Evolutionary conservation across 2,329 filamentous ascomycete genomes (phyloP), one percentile per base, ranked within the genome.

Genomic region (Fusarium proliferatum): DNA sequence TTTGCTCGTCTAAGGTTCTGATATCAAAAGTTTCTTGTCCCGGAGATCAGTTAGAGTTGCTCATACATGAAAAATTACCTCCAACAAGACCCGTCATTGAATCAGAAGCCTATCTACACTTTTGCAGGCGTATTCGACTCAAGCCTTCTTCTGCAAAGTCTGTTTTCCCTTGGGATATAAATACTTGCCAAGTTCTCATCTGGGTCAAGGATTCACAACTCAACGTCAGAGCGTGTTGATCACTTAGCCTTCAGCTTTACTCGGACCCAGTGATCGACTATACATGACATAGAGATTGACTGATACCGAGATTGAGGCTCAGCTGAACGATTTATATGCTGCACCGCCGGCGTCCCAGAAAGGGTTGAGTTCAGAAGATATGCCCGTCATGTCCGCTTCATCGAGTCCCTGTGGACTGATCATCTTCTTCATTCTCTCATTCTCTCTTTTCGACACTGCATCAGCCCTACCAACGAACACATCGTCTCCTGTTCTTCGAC

Each of bases 171-270:
- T 59, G 41, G 13, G 33, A 23, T 33, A 59, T 46, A 33, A 45
- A n/a, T 36, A 19, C 28, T 59, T 28, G 41, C 52, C 52, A 38
- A 62, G 43, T 62, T 57, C 49, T 69, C 56, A 48, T 72, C 63
- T 61, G 43, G 49, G 48, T 53, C 59, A 53, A 60, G 43, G 66
- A 71, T 64, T 73, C 45, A 74, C 67, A 38, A 61, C 48, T 33
- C 34, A 64, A 74, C 71, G 71, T 74, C 71, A 73, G 67, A 72
- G 58, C 30, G 26, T 74, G 71, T 64, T 73, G 71, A 74, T 73
- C 71, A 42, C 30, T 34, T 42, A 48, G 39, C 52, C 34, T 57
- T 51, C 39, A 71, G 46, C 61, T 62, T 49, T 56, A 57, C 33
- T 16, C 28, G 39, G 63, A 56, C 68, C 71, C 67, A 73, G 56